Percentiles rank a stretch among this genome's conserved stretches.
Evolutionary conservation across 1,284 basidiomycete species (phyloP).

Genomic region (Austroboletus olivaceoglutinosus): DNA sequence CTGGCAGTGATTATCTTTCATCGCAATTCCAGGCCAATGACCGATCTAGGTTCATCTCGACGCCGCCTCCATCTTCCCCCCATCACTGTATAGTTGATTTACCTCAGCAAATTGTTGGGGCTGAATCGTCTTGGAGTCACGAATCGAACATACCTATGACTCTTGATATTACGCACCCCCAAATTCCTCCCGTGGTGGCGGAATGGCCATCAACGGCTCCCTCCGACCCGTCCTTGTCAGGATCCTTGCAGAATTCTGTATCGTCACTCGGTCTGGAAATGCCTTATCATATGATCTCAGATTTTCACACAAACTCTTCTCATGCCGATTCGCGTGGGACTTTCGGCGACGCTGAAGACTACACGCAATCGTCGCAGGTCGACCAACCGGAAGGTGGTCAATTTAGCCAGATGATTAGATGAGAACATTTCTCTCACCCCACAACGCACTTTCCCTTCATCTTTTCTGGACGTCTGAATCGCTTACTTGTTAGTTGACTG

Average conservation of each 20-base stretch:
- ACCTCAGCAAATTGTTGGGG: constrained; percentile 1
- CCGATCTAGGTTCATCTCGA: neutral
- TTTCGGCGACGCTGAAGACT: constrained; percentile 3
- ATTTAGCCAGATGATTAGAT: constrained; percentile 1
- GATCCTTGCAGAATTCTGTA: neutral
- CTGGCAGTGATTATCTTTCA: neutral
- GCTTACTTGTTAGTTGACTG: neutral
- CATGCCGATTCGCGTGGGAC: neutral
- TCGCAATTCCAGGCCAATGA: constrained; percentile 7
- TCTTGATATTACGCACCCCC: neutral
- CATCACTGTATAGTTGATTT: neutral
- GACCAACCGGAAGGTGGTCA: neutral
- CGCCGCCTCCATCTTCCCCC: neutral
- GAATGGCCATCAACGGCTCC: constrained; percentile 3
- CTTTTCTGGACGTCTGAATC: neutral
- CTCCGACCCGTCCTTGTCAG: neutral
- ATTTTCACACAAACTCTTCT: constrained; percentile 1
- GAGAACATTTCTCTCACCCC: neutral
- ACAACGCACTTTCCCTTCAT: neutral
- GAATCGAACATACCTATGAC: neutral
- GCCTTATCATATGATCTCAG: constrained; percentile 6
- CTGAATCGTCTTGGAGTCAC: neutral
- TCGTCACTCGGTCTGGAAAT: neutral
- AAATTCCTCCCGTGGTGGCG: constrained; percentile 1
- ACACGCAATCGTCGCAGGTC: constrained; percentile 2